Evolutionary conservation across 257 asterid genomes (phyloP).

Genomic region (Fraxinus excelsior): DNA sequence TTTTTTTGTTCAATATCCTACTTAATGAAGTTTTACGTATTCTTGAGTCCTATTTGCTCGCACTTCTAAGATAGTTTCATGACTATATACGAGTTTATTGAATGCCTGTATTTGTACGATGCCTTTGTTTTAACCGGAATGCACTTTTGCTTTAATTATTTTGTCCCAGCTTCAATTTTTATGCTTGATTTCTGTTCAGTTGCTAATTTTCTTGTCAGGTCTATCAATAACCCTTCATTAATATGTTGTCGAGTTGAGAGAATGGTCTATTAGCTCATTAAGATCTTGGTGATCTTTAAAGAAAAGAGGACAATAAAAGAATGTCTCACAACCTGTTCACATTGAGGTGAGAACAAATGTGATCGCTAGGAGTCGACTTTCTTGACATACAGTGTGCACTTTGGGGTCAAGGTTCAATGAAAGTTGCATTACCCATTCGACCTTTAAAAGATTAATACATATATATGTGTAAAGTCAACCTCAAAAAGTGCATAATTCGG

Average conservation of each 20-base stretch:
- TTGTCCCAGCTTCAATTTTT: too few species aligned
- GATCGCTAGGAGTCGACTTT: conserved; percentile 15
- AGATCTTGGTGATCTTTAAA: too few species aligned
- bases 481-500: not conserved
- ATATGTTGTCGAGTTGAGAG: not conserved
- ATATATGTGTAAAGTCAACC: conserved; percentile 25
- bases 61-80: too few species aligned
- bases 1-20: conserved; percentile 8
- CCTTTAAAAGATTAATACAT: not conserved
- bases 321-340: not conserved
- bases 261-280: too few species aligned
- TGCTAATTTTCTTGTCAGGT: too few species aligned
- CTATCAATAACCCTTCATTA: not conserved
- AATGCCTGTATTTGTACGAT: too few species aligned
- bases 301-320: not conserved
- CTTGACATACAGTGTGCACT: conserved; percentile 6
- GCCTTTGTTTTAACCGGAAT: too few species aligned
- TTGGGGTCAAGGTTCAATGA: conserved; percentile 17
- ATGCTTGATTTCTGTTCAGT: not conserved
- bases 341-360: not conserved
- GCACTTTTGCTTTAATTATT: too few species aligned
- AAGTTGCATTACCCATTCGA: conserved; percentile 23
- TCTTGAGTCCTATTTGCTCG: too few species aligned
- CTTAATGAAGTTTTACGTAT: not conserved
- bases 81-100: too few species aligned